Conservation (phyloP, 129 eudicot species). For the Flaveria sonorensis region DNA sequence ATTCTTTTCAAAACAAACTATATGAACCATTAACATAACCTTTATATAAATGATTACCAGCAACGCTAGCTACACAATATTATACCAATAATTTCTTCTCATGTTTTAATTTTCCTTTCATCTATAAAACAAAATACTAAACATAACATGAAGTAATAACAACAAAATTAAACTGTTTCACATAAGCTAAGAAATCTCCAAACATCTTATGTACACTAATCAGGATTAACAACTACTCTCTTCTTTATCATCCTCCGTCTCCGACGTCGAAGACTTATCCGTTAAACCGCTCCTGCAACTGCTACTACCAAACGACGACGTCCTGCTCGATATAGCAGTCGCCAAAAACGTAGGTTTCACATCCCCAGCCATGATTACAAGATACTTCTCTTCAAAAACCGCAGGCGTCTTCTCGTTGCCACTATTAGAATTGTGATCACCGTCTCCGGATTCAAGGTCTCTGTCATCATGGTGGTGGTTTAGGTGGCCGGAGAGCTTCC, state of each 20-base stretch:
- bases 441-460: slow-evolving; percentile 53
- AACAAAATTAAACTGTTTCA: background rate
- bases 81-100: no score
- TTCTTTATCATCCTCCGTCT: slow-evolving; percentile 21
- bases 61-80: no score
- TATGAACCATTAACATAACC: no score
- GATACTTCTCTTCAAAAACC: slow-evolving; percentile 49
- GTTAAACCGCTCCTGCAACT: slow-evolving; percentile 24
- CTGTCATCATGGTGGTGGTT: slow-evolving; percentile 30
- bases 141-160: background rate
- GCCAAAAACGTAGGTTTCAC: slow-evolving; percentile 59
- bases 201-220: background rate
- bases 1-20: no score
- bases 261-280: slow-evolving; percentile 16
- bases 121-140: background rate
- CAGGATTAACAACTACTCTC: slow-evolving; percentile 17
- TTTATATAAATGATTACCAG: no score
- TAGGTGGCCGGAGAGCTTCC: slow-evolving; percentile 50
- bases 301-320: slow-evolving; percentile 49
- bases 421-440: background rate
- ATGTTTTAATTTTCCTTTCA: background rate
- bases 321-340: slow-evolving; percentile 48
- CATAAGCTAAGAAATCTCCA: background rate
- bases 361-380: slow-evolving; percentile 72
- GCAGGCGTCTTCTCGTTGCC: slow-evolving; percentile 16